Percentiles rank a stretch among this genome's conserved stretches.
phyloP scores from a whole-genome alignment of 2,329 filamentous ascomycete species.

The Teratosphaeriaceae sp. region DNA sequence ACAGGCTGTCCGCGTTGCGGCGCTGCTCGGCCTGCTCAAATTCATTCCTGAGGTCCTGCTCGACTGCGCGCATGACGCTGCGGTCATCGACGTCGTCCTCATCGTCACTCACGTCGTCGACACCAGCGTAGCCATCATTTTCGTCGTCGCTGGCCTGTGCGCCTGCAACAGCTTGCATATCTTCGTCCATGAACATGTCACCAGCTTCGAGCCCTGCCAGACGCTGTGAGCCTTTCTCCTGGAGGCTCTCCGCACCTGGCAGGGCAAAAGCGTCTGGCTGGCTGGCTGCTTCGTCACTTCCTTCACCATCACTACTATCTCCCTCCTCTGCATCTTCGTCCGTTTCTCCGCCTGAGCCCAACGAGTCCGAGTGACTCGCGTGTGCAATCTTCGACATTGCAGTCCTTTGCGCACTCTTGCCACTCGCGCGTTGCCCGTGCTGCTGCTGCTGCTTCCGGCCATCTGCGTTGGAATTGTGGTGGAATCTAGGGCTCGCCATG shows the following conservation, averaged over 20 bases:
- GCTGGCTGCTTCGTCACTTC: slow-evolving; percentile 14
- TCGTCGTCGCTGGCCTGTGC: slow-evolving; percentile 5
- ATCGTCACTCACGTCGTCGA: slow-evolving; percentile 16
- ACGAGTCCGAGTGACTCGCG: slow-evolving; percentile 3
- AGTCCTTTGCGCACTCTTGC: slow-evolving; percentile 6
- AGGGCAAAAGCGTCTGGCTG: slow-evolving; percentile 27
- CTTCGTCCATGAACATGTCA: slow-evolving; percentile 11
- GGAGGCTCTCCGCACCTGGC: slow-evolving; percentile 23
- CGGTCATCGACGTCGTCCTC: slow-evolving; percentile 18
- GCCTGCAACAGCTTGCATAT: slow-evolving; percentile 15
- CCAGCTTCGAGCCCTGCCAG: slow-evolving; percentile 23
- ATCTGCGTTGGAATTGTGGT: not conserved
- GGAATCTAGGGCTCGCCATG: not conserved
- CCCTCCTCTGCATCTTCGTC: slow-evolving; percentile 15
- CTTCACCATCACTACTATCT: slow-evolving; percentile 15
- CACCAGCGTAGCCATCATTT: slow-evolving; percentile 25
- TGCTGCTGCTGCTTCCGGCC: slow-evolving; percentile 1
- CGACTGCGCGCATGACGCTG: slow-evolving; percentile 18
- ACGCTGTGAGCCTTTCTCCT: slow-evolving; percentile 15
- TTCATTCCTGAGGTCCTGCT: slow-evolving; percentile 24
- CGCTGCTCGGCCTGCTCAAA: slow-evolving; percentile 19
- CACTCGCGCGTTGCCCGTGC: not conserved
- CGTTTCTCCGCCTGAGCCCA: slow-evolving; percentile 18
- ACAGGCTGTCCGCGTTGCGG: slow-evolving; percentile 14
- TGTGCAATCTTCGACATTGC: slow-evolving; percentile 8